These are phyloP conservation scores for Boletellus dicymbophilus DNA, from an alignment of 1,284 basidiomycete genomes.

Conservation along the genomic window DNA sequence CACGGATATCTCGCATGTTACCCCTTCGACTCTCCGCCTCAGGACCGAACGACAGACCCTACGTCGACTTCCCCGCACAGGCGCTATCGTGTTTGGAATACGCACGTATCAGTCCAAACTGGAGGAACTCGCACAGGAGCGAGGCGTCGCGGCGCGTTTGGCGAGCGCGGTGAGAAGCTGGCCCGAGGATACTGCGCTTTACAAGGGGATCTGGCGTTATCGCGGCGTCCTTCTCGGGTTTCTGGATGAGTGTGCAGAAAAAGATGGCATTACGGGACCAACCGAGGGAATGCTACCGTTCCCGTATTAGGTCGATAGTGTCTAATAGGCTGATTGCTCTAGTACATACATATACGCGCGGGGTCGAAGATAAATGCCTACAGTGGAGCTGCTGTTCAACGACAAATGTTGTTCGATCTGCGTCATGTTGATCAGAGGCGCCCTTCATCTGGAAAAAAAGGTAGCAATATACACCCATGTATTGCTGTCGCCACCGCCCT, in stretches of 20 bases:
- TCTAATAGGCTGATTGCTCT: too few relatives aligned
- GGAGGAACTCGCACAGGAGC: conserved; percentile 57
- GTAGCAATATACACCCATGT: too few relatives aligned
- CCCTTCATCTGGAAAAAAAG: too few relatives aligned
- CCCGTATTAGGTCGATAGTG: conserved; percentile 29
- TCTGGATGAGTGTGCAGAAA: conserved; percentile 47
- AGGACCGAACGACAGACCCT: conserved; percentile 76
- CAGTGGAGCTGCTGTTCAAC: too few relatives aligned
- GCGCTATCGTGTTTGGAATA: conserved; percentile 78
- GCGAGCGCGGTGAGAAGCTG: conserved; percentile 70
- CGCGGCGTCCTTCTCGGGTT: conserved; percentile 46
- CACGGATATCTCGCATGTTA: conserved; percentile 23
- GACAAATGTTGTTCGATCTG: background rate
- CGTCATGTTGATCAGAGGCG: background rate
- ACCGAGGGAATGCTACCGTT: conserved; percentile 16
- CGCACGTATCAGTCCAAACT: conserved; percentile 71
- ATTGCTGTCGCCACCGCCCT: too few relatives aligned
- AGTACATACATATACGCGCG: too few relatives aligned
- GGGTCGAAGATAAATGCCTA: too few relatives aligned
- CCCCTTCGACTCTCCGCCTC: conserved; percentile 55
- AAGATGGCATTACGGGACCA: conserved; percentile 20
- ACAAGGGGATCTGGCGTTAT: conserved; percentile 60
- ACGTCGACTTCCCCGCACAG: conserved; percentile 63
- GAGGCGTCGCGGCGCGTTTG: conserved; percentile 65
- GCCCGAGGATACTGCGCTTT: conserved; percentile 63